Evolutionary conservation across 192 early-diverging fungal genomes (phyloP), one percentile per base, ranked within the genome.

Genomic region (Coemansia asiatica): DNA sequence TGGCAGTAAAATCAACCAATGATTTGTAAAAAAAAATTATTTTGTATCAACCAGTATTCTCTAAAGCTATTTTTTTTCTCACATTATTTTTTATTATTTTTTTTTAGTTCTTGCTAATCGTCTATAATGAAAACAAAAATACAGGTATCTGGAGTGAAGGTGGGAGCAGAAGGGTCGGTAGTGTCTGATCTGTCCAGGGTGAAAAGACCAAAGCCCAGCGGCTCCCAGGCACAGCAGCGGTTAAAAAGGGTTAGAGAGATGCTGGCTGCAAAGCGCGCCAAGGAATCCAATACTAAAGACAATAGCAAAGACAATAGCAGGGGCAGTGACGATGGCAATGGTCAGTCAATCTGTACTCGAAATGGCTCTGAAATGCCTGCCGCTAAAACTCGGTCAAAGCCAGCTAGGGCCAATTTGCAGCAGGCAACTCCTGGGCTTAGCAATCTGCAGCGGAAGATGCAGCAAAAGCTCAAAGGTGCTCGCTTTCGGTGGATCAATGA

Each of bases 401-500:
- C 3, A 12, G 15, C 5, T 16, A 12, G 5, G 40, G 15, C 40
- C 5, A 3, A 44, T 16, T 13, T 13, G 6, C 61, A 49, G 29
- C 19, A 26, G 40, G 27, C 7, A 18, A 47, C 40, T 0, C 29
- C 56, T 9, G 47, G 57, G n/a, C 66, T 78, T 21, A 83, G 72
- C 36, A 61, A 49, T 38, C 67, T 81, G 23, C 79, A 81, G 54
- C 54, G 61, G 48, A 84, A 88, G 60, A 90, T 90, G 86, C 83
- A 85, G 57, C 81, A 88, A 69, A 90, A 94, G 64, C 83, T 96
- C 13, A 87, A 87, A 16, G 91, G 90, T 16, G 87, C 90, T 8
- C 84, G 87, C 38, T 94, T 94, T 71, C 84, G 91, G 8, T 95
- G 92, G 91, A 84, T 99, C 69, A 99, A 99, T 78, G 97, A 99